A percentile compares a stretch with the other conserved stretches of the same genome.
phyloP scores from a whole-genome alignment of 805 yeast species.

The Pichia sporocuriosa region DNA sequence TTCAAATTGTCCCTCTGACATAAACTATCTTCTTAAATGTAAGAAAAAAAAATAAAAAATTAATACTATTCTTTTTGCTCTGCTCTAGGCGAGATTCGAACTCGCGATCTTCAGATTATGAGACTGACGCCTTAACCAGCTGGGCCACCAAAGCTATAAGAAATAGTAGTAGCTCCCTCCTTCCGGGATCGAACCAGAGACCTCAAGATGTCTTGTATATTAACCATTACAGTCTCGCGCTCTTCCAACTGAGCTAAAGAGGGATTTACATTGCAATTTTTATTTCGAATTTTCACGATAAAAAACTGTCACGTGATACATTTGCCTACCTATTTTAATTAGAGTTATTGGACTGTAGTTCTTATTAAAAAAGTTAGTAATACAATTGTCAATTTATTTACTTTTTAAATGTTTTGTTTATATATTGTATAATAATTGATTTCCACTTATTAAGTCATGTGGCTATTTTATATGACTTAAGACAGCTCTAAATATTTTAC shows the following conservation, averaged over 20 bases:
- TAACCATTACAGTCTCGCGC: slow-evolving; percentile 18
- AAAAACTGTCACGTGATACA: not conserved
- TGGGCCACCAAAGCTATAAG: slow-evolving; percentile 32
- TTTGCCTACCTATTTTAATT: no score
- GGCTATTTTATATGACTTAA: no score
- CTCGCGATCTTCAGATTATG: slow-evolving; percentile 37
- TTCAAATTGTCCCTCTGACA: no score
- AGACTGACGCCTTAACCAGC: slow-evolving; percentile 36
- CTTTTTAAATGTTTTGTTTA: no score
- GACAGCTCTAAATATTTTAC: no score
- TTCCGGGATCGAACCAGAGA: slow-evolving; percentile 19
- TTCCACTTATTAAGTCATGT: no score
- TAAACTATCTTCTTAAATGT: no score
- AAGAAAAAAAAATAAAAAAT: slow-evolving; percentile 11
- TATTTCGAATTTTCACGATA: not conserved
- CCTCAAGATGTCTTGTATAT: slow-evolving; percentile 16
- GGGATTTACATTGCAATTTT: slow-evolving; percentile 15
- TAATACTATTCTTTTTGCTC: not conserved
- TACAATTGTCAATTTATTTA: no score
- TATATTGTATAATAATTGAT: no score
- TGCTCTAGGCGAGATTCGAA: slow-evolving; percentile 36
- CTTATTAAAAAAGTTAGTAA: no score
- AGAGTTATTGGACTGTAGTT: no score
- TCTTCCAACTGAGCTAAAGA: slow-evolving; percentile 22
- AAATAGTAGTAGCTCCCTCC: slow-evolving; percentile 11